Evolutionary conservation across 1,139 yeast genomes (phyloP), one percentile per base, ranked within the genome.

Genomic region (Taphrina deformans): DNA sequence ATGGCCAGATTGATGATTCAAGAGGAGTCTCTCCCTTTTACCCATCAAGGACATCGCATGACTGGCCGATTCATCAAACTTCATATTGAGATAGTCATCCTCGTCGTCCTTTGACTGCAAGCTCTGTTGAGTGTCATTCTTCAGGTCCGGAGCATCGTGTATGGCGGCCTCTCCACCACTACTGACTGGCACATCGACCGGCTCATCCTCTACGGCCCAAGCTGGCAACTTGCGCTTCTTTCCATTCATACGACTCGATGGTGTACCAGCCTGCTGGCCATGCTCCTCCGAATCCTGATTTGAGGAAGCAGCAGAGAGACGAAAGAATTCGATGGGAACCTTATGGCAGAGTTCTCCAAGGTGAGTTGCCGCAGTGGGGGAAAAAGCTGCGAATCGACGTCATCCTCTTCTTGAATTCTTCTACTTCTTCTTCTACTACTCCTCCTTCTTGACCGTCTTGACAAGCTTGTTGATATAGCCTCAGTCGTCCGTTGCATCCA

Each of bases 31-130:
- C 38, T 58, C 29, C 52, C 55, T 7, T 40, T 58, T 24, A 7
- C 35, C 26, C 7, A 48, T 48, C 26, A 26, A 16, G 38, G 53
- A 48, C 18, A 38, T 48, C 35, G n/a, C 21, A 6, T 26, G 53
- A 26, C 12, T 48, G 21, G 66, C 50, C 2, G 55, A 18, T 41
- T 67, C 70, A n/a, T 63, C 55, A 18, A 73, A 64, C 10, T 51
- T 63, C 75, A 74, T 73, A 3, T 70, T 69, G 73, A 74, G 68
- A 65, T 74, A 74, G 55, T 74, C 76, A 5, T 73, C 76, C 16
- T 70, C 71, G 7, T 70, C 72, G 26, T 59, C 67, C 12, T 61
- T 65, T n/a, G 14, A 41, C 6, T 29, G 12, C 33, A 31, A 16
- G 18, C 10, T 24, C 21, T 45, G 16, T 23, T n/a, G 1, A 5